These are phyloP conservation scores for Xylariaceae sp. DNA, from an alignment of 2,329 filamentous ascomycete genomes.

Conservation along the genomic window DNA sequence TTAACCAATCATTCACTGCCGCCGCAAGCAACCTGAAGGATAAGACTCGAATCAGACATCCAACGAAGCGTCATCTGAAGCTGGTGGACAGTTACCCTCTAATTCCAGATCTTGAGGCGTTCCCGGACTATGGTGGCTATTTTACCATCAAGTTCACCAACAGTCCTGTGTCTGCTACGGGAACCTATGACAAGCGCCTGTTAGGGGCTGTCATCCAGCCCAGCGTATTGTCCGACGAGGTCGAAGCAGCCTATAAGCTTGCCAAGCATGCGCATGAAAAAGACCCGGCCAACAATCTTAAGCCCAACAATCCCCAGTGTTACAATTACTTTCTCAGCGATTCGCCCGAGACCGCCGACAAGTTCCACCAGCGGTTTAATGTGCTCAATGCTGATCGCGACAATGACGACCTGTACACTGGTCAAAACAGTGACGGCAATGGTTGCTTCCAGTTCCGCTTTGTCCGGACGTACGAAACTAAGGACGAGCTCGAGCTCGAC, in stretches of 20 bases:
- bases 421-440: constrained; percentile 39
- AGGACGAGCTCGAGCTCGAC: constrained; percentile 51
- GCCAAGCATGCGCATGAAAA: constrained; percentile 49
- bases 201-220: constrained; percentile 57
- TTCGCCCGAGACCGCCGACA: constrained; percentile 40
- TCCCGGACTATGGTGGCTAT: constrained; percentile 64
- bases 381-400: constrained; percentile 50
- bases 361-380: constrained; percentile 58
- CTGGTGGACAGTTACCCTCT: constrained; percentile 56
- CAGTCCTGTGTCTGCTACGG: constrained; percentile 52
- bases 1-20: constrained; percentile 54
- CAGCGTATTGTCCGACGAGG: constrained; percentile 49
- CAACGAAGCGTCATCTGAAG: constrained; percentile 52
- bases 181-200: constrained; percentile 54
- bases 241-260: constrained; percentile 46
- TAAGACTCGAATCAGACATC: constrained; percentile 50
- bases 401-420: constrained; percentile 50
- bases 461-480: constrained; percentile 59
- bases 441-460: constrained; percentile 57
- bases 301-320: constrained; percentile 54
- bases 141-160: constrained; percentile 64
- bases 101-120: constrained; percentile 61
- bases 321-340: constrained; percentile 63
- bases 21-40: constrained; percentile 51
- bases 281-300: constrained; percentile 51